Evolutionary conservation across 2,329 filamentous ascomycete species (phyloP).

Genomic region (Hirsutella thompsonii): DNA sequence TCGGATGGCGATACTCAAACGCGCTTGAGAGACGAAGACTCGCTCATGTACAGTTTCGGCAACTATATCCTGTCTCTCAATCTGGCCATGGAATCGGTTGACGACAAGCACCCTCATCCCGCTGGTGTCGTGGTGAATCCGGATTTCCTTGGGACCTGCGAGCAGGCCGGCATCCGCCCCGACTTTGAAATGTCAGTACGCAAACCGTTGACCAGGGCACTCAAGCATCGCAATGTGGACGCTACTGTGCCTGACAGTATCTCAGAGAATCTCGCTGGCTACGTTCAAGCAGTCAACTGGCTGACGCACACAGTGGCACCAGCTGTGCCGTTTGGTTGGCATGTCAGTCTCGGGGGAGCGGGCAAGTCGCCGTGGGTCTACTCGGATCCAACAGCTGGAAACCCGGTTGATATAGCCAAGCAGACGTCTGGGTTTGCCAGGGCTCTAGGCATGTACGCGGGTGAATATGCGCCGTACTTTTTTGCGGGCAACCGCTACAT

Average conservation of each 20-base stretch:
- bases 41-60: constrained; percentile 1
- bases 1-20: background rate
- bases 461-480: constrained; percentile 1
- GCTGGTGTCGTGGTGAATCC: constrained; percentile 2
- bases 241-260: background rate
- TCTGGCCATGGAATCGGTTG: background rate
- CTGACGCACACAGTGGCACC: constrained; percentile 1
- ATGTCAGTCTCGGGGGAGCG: constrained; percentile 2
- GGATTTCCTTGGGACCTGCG: constrained; percentile 1
- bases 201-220: background rate
- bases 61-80: constrained; percentile 2
- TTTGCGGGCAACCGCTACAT: constrained; percentile 3
- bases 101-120: background rate
- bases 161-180: background rate
- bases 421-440: background rate
- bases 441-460: background rate
- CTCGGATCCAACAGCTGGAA: background rate
- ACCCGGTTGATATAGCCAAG: background rate
- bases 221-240: background rate
- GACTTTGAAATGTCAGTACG: background rate
- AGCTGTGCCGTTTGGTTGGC: constrained; percentile 1
- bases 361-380: constrained; percentile 1
- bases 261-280: background rate
- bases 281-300: constrained; percentile 4
- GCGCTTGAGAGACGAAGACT: background rate